A percentile compares a stretch with the other conserved stretches of the same genome.
Evolutionary conservation across 129 eudicot species (phyloP).

Genomic region (Deinandra increscens): DNA sequence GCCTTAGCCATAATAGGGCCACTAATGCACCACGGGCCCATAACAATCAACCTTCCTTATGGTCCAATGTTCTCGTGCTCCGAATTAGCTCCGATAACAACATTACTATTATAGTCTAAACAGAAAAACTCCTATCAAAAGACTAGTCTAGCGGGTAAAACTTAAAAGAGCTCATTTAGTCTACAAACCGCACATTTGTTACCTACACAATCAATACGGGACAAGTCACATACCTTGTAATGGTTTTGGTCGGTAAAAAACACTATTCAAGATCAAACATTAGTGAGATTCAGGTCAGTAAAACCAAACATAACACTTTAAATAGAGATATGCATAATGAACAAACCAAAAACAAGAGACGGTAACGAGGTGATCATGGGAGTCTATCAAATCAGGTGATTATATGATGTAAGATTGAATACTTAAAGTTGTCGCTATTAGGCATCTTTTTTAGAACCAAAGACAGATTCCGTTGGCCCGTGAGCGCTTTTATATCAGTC

Average conservation of each 20-base stretch:
- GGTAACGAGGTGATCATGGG: background rate
- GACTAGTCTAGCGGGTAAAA: too few species aligned
- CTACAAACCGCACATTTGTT: too few species aligned
- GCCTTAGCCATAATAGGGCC: constrained; percentile 4
- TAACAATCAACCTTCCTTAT: background rate
- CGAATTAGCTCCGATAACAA: too few species aligned
- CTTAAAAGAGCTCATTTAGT: too few species aligned
- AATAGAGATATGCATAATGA: background rate
- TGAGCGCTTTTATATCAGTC: constrained; percentile 29
- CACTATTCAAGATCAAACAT: background rate
- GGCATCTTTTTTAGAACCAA: constrained; percentile 37
- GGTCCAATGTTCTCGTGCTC: too few species aligned
- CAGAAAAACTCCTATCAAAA: too few species aligned
- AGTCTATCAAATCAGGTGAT: constrained; percentile 10
- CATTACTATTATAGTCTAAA: too few species aligned
- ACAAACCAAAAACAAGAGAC: background rate
- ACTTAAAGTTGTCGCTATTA: constrained; percentile 19
- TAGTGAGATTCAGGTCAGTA: background rate
- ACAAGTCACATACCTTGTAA: too few species aligned
- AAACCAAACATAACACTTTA: background rate
- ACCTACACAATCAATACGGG: too few species aligned
- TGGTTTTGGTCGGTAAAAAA: background rate
- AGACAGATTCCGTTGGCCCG: constrained; percentile 38
- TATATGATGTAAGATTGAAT: constrained; percentile 6
- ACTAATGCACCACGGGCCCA: constrained; percentile 23